Evolutionary conservation across 2,329 filamentous ascomycete genomes (phyloP).

Genomic region (Lecanicillium sp.): DNA sequence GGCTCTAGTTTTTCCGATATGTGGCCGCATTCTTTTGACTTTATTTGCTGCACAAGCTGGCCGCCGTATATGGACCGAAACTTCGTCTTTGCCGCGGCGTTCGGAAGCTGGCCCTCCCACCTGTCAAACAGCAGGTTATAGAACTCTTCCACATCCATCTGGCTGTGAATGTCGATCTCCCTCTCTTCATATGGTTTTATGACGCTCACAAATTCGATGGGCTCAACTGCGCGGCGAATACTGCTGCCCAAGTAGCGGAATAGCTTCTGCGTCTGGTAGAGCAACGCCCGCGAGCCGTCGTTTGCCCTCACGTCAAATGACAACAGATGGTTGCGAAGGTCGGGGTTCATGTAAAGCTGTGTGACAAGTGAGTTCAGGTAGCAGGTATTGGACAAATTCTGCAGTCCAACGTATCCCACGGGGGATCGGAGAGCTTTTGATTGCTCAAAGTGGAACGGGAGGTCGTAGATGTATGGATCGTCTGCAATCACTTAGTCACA

Average conservation of each 20-base stretch:
- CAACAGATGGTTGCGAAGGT: constrained; percentile 82
- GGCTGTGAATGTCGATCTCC: constrained; percentile 76
- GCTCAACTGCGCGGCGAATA: constrained; percentile 66
- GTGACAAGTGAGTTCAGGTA: constrained; percentile 94
- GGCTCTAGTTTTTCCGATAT: constrained; percentile 86
- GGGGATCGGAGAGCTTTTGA: constrained; percentile 62
- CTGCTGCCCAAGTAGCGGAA: constrained; percentile 86
- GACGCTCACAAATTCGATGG: constrained; percentile 62
- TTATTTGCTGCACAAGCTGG: constrained; percentile 87
- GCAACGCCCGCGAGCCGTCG: constrained; percentile 55
- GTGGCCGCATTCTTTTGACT: constrained; percentile 89
- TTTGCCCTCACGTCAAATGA: constrained; percentile 50
- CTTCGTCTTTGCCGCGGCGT: constrained; percentile 58
- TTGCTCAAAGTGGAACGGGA: constrained; percentile 58
- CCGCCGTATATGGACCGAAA: constrained; percentile 87
- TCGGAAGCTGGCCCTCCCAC: constrained; percentile 75
- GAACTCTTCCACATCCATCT: constrained; percentile 99
- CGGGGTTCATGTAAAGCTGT: constrained; percentile 91
- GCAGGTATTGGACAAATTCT: constrained; percentile 91
- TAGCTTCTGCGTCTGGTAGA: constrained; percentile 71
- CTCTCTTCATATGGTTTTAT: constrained; percentile 80
- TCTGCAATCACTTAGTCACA: constrained; percentile 20
- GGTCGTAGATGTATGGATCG: constrained; percentile 55
- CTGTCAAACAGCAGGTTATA: constrained; percentile 91
- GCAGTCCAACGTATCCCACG: constrained; percentile 82